These are phyloP conservation scores for Podila minutissima DNA, from an alignment of 192 early-diverging fungal species.

Conservation along the genomic window DNA sequence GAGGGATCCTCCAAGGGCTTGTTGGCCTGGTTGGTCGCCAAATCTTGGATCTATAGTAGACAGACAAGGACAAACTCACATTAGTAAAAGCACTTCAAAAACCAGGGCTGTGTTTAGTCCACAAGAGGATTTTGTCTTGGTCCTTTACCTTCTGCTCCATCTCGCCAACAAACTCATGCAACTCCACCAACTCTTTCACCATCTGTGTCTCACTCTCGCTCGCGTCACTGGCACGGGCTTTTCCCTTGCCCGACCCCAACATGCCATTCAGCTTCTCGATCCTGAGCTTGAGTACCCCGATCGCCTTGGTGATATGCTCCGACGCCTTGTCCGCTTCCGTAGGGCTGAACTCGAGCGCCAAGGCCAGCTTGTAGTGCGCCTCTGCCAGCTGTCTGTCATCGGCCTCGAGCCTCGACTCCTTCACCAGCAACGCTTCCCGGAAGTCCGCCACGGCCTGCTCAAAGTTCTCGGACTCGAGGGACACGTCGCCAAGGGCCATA, in stretches of 20 bases:
- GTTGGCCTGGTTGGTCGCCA: conserved; percentile 50
- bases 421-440: conserved; percentile 62
- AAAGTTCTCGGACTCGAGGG: conserved; percentile 81
- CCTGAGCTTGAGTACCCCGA: conserved; percentile 62
- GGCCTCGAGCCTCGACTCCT: conserved; percentile 53
- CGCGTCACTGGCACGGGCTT: conserved; percentile 43
- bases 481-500: conserved; percentile 85
- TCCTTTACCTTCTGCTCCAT: conserved; percentile 69
- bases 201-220: conserved; percentile 42
- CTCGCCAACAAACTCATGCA: conserved; percentile 69
- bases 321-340: conserved; percentile 59
- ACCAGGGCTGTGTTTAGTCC: background rate
- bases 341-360: conserved; percentile 70
- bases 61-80: conserved; percentile 4
- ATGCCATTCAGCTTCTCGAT: conserved; percentile 52
- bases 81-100: background rate
- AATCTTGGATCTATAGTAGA: conserved; percentile 37
- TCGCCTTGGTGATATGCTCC: conserved; percentile 65
- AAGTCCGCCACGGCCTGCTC: conserved; percentile 73
- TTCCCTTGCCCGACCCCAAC: conserved; percentile 57
- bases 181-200: conserved; percentile 66
- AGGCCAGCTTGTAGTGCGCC: conserved; percentile 75
- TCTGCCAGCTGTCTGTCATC: conserved; percentile 74
- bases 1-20: conserved; percentile 40
- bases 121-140: background rate